phyloP scores from a whole-genome alignment of 257 asterid species.

The Avicennia marina region DNA sequence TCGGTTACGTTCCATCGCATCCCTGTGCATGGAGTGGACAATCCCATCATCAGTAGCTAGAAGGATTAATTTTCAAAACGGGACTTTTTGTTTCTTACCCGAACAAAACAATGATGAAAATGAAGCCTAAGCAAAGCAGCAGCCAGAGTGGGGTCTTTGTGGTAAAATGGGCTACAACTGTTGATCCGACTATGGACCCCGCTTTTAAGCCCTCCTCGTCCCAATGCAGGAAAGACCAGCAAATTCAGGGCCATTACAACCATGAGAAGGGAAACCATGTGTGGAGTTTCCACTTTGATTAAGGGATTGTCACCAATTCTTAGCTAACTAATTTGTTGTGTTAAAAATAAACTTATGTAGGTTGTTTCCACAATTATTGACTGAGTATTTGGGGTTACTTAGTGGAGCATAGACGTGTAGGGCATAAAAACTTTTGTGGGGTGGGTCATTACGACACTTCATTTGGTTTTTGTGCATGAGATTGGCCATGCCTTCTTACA shows the following conservation, averaged over 20 bases:
- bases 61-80: neutral
- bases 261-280: constrained; percentile 16
- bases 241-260: neutral
- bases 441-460: neutral
- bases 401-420: constrained; percentile 20
- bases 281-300: constrained; percentile 27
- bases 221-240: constrained; percentile 11
- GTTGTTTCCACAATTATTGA: neutral
- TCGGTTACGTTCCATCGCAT: constrained; percentile 56
- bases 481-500: neutral
- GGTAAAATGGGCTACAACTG: constrained; percentile 44
- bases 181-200: constrained; percentile 55
- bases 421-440: neutral
- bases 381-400: neutral
- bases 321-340: neutral
- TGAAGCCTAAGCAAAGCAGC: constrained; percentile 69
- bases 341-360: neutral
- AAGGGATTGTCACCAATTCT: neutral
- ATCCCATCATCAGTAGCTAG: too few species aligned
- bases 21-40: constrained; percentile 31
- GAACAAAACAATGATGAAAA: constrained; percentile 75
- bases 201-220: constrained; percentile 35
- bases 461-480: constrained; percentile 6
- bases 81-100: constrained; percentile 19
- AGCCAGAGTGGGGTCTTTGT: constrained; percentile 46